These are phyloP conservation scores for Bocquillonia castaneifolia DNA, from an alignment of 441 rosid species.

Conservation along the genomic window DNA sequence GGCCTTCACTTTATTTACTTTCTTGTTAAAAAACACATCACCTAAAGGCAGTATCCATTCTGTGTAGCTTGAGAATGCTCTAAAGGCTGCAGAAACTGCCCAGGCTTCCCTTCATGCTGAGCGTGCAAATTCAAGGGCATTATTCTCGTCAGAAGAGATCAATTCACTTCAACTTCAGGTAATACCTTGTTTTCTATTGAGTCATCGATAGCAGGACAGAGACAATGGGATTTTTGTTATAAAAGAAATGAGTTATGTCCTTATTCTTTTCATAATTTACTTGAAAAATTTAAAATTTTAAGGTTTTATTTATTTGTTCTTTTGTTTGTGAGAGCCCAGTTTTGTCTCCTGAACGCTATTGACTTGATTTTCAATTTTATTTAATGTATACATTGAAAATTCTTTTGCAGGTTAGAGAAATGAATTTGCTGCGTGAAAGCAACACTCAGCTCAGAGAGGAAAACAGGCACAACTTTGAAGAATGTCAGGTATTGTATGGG, in stretches of 20 bases:
- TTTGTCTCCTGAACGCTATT: neutral
- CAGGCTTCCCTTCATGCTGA: constrained; percentile 70
- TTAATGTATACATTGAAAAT: neutral
- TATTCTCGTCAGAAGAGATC: constrained; percentile 82
- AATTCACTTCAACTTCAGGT: constrained; percentile 93
- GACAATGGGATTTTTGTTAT: neutral
- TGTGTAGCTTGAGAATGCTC: constrained; percentile 80
- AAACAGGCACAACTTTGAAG: constrained; percentile 94
- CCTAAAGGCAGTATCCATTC: neutral
- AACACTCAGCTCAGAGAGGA: constrained; percentile 95
- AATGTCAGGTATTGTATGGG: constrained; percentile 61
- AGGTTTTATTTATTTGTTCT: neutral
- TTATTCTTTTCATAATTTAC: too few species aligned
- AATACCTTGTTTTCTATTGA: constrained; percentile 6
- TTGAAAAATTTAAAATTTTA: too few species aligned
- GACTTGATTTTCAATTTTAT: neutral
- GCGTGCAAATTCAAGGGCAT: constrained; percentile 72
- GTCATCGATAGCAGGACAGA: neutral
- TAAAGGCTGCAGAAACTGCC: constrained; percentile 72
- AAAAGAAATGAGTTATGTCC: too few species aligned
- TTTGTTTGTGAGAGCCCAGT: neutral
- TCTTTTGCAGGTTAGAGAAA: constrained; percentile 69
- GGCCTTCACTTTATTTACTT: neutral
- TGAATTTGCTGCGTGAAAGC: constrained; percentile 93
- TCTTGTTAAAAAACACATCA: neutral